Conservation (phyloP, 306 rosid species). For the Ziziphus jujuba region DNA sequence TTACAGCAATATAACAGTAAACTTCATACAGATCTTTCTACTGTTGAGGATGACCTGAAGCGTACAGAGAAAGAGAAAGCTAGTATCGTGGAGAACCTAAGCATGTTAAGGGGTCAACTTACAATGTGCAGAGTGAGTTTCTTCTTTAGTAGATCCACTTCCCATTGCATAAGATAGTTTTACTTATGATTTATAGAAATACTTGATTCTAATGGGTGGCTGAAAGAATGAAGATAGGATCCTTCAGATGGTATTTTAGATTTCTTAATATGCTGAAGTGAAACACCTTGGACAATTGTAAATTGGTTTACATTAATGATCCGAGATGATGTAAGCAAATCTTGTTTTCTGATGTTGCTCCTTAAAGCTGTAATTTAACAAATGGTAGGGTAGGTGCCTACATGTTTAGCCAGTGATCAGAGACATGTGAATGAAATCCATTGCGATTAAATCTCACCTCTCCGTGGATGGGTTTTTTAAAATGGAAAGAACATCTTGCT, state of each 20-base stretch:
- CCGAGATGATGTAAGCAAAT: too few relatives aligned
- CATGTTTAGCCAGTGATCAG: neutral
- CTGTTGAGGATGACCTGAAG: constrained; percentile 82
- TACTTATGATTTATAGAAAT: neutral
- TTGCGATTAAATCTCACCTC: neutral
- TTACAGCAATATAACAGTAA: constrained; percentile 92
- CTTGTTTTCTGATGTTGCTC: too few relatives aligned
- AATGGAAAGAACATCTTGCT: neutral
- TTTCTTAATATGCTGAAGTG: too few relatives aligned
- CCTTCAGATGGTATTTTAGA: too few relatives aligned
- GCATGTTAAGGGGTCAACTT: constrained; percentile 82
- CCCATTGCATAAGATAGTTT: neutral
- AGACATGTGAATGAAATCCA: neutral
- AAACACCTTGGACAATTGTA: too few relatives aligned
- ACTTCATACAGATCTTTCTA: constrained; percentile 91
- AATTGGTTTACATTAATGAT: too few relatives aligned
- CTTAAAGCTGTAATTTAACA: neutral
- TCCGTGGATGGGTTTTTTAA: neutral
- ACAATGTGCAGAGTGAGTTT: constrained; percentile 73
- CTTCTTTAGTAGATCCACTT: constrained; percentile 22
- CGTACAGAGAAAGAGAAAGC: constrained; percentile 86
- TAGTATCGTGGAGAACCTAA: constrained; percentile 66
- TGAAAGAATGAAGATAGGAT: too few relatives aligned
- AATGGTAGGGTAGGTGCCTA: neutral
- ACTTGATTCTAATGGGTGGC: neutral